Percentiles rank a stretch among this genome's conserved stretches.
These are phyloP conservation scores for Russula olivacea DNA, from an alignment of 768 basidiomycete genomes.

Conservation along the genomic window DNA sequence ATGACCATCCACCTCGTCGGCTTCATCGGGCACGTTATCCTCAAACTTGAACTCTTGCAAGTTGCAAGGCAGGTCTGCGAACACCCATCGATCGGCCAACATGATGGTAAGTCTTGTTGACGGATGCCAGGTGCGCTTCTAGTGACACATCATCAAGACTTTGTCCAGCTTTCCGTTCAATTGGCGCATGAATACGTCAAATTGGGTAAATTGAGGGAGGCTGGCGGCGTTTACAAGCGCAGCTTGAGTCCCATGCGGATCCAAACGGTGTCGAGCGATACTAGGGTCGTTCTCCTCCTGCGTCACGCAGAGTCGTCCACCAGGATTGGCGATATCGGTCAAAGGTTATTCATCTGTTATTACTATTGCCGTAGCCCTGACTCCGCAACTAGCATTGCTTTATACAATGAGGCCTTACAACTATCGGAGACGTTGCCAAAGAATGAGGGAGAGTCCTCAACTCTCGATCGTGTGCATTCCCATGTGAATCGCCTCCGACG, in stretches of 20 bases:
- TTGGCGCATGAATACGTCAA: conserved; percentile 75
- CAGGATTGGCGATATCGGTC: conserved; percentile 47
- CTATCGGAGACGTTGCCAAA: conserved; percentile 39
- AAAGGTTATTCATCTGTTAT: conserved; percentile 43
- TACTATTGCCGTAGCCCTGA: not conserved
- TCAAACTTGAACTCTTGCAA: conserved; percentile 24
- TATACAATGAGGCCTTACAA: conserved; percentile 56
- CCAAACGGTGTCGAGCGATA: conserved; percentile 45
- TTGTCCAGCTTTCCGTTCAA: conserved; percentile 56
- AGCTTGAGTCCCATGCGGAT: conserved; percentile 43
- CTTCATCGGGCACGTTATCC: conserved; percentile 21
- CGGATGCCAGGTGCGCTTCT: not conserved
- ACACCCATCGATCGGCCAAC: conserved; percentile 26
- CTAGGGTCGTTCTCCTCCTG: conserved; percentile 50
- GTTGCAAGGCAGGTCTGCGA: conserved; percentile 17
- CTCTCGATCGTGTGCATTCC: conserved; percentile 50
- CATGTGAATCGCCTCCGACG: conserved; percentile 59
- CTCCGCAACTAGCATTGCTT: conserved; percentile 35
- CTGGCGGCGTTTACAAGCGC: conserved; percentile 57
- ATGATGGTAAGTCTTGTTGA: conserved; percentile 41
- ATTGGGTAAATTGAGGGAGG: conserved; percentile 69
- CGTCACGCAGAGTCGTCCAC: conserved; percentile 64
- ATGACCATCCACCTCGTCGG: conserved; percentile 23
- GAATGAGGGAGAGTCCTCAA: conserved; percentile 45
- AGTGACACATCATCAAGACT: conserved; percentile 39